These are phyloP conservation scores for Sugiyamaella mastotermitis DNA, from an alignment of 805 yeast species.

Conservation along the genomic window DNA sequence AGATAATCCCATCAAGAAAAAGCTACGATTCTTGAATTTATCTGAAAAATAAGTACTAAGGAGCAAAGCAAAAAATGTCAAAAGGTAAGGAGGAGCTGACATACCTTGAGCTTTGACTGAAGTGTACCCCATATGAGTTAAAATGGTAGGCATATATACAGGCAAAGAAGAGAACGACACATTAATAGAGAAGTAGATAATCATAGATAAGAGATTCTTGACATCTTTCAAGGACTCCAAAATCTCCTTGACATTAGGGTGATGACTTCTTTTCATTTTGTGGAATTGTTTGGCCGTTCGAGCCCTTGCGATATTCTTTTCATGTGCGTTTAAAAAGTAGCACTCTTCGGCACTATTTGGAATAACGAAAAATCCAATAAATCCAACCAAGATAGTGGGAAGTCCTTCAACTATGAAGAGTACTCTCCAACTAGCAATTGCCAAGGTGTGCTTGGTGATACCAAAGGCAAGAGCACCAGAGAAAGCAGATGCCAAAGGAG, in stretches of 20 bases:
- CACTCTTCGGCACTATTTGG: conserved; percentile 38
- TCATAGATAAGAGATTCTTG: conserved; percentile 14
- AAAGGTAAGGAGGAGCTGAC: conserved; percentile 41
- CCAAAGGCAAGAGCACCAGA: conserved; percentile 46
- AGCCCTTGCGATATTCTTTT: conserved; percentile 24
- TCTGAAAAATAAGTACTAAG: conserved; percentile 43
- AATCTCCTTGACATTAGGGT: conserved; percentile 12
- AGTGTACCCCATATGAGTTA: conserved; percentile 37
- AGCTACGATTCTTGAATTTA: conserved; percentile 25
- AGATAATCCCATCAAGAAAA: conserved; percentile 13
- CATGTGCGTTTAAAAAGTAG: conserved; percentile 41
- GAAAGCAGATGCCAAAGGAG: conserved; percentile 49
- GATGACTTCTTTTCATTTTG: neutral
- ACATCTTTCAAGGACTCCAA: conserved; percentile 10
- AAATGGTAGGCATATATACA: conserved; percentile 42
- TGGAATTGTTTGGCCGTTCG: conserved; percentile 14
- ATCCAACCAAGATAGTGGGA: conserved; percentile 38
- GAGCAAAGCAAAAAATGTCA: conserved; percentile 37
- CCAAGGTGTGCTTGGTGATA: conserved; percentile 36
- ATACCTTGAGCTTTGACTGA: conserved; percentile 39
- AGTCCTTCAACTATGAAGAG: conserved; percentile 43
- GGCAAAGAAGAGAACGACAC: conserved; percentile 36
- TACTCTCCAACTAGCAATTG: conserved; percentile 37
- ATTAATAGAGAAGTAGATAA: conserved; percentile 24
- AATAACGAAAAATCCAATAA: conserved; percentile 28